Evolutionary conservation across 208 protist species (phyloP).

Genomic region (Crithidia sp.): DNA sequence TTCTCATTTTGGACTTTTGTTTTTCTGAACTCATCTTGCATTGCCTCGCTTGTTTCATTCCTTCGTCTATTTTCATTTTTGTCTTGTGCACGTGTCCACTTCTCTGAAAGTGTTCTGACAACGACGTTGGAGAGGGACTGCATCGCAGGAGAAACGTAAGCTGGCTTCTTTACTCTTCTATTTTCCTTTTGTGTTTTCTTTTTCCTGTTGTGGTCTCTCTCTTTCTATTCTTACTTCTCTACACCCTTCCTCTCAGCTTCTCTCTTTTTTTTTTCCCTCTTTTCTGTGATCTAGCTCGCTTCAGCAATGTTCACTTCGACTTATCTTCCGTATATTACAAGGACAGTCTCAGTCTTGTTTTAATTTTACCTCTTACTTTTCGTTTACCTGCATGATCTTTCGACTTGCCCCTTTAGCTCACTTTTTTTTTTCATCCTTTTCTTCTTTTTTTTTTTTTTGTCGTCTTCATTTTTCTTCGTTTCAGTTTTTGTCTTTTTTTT

Average conservation of each 20-base stretch:
- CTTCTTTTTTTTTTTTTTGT: background rate
- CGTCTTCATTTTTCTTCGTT: background rate
- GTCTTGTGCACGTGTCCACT: background rate
- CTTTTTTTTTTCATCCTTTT: background rate
- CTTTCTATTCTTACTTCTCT: background rate
- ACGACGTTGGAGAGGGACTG: background rate
- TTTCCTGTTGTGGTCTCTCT: constrained; percentile 31
- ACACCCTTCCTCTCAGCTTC: background rate
- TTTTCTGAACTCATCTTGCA: background rate
- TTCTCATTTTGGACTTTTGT: constrained; percentile 25
- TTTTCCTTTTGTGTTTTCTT: constrained; percentile 26
- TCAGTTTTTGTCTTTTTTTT: constrained; percentile 28
- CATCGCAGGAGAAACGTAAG: background rate
- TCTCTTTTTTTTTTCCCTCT: constrained; percentile 6
- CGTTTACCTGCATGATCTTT: background rate
- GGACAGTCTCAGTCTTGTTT: too few relatives aligned
- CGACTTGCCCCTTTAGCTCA: background rate
- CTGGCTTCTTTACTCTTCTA: background rate
- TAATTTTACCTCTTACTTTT: too few relatives aligned
- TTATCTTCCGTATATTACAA: background rate
- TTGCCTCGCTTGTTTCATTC: background rate
- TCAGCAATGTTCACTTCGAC: too few relatives aligned
- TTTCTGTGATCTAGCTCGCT: background rate
- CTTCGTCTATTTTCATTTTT: background rate
- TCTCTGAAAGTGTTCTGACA: too few relatives aligned